These are phyloP conservation scores for Drosera spatulata DNA, from an alignment of 179 eudicot species.

Conservation along the genomic window DNA sequence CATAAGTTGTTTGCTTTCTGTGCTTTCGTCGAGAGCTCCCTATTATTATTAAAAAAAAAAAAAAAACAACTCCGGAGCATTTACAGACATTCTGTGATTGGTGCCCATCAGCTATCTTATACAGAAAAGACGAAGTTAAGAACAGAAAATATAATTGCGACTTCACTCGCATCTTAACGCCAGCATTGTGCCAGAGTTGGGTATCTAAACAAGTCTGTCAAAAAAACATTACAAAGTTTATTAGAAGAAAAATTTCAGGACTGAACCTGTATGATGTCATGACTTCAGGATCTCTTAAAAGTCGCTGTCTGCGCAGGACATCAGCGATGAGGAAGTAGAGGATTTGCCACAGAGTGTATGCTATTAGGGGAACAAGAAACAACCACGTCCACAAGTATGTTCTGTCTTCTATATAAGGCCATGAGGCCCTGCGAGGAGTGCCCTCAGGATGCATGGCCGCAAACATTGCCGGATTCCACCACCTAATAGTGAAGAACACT, in stretches of 20 bases:
- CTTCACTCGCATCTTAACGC: too few relatives aligned
- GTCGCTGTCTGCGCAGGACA: constrained; percentile 84
- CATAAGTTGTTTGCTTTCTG: constrained; percentile 82
- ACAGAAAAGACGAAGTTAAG: too few relatives aligned
- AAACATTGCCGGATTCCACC: constrained; percentile 88
- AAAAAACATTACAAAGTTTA: too few relatives aligned
- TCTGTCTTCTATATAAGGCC: constrained; percentile 78
- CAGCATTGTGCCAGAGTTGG: too few relatives aligned
- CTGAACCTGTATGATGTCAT: constrained; percentile 95
- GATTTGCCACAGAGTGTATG: constrained; percentile 80
- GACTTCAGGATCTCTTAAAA: constrained; percentile 87
- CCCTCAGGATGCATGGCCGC: constrained; percentile 93
- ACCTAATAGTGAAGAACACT: constrained; percentile 88
- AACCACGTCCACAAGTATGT: constrained; percentile 82
- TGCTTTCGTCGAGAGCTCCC: constrained; percentile 98
- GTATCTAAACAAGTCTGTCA: too few relatives aligned
- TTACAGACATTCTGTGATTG: too few relatives aligned
- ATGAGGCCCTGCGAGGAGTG: constrained; percentile 51
- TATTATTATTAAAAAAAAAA: too few relatives aligned
- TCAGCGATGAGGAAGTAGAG: constrained; percentile 78
- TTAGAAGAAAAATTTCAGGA: too few relatives aligned
- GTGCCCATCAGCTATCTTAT: too few relatives aligned
- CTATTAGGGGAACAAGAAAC: constrained; percentile 74
- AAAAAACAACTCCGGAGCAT: too few relatives aligned
- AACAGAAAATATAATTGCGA: too few relatives aligned